Evolutionary conservation across 306 rosid genomes (phyloP), one percentile per base, ranked within the genome.

Genomic region (Quercus dentata): DNA sequence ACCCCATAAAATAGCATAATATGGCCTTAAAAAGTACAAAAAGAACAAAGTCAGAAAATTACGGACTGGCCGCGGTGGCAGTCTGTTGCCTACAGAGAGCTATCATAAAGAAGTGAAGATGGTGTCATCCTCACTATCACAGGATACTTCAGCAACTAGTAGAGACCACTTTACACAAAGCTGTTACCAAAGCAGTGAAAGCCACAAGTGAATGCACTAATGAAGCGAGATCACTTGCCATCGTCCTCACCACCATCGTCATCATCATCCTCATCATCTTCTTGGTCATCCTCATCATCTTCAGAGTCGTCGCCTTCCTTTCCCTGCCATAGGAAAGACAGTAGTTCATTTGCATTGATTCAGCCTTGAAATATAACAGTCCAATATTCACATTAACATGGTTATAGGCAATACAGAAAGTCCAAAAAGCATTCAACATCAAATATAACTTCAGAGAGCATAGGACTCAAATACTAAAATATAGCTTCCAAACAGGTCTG

Each of bases 231-330:
- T 91, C 87, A 93, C 81, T 86, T 82, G 79, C 79, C 87, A 17
- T 86, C 90, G 0, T 83, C 91, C 52, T 88, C 90, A 8, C 81
- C 92, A 1, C 80, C 90, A 5, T 79, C 97, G 0, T 89, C 94
- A 0, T 88, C 90, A 0, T 88, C 90, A 4, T 90, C 93, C 0
- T 85, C 94, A 0, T 90, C 82, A 5, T 87, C 98, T 41, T 84
- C 75, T 14, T 76, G 81, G 4, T 90, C 86, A 1, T 85, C 88
- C 3, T 92, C 92, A 19, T 92, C 98, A 1, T 92, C 97, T 27
- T 91, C 97, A 6, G 92, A 85, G 67, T 87, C 94, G 0, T 85
- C 90, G 21, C 84, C 93, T 28, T 87, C 90, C 81, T 90, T 88
- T 74, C 82, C 94, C 97, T 94, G 89, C 74, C 3, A 59, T 0